Evolutionary conservation across 2,329 filamentous ascomycete genomes (phyloP).

Genomic region (Monilinia aucupariae): DNA sequence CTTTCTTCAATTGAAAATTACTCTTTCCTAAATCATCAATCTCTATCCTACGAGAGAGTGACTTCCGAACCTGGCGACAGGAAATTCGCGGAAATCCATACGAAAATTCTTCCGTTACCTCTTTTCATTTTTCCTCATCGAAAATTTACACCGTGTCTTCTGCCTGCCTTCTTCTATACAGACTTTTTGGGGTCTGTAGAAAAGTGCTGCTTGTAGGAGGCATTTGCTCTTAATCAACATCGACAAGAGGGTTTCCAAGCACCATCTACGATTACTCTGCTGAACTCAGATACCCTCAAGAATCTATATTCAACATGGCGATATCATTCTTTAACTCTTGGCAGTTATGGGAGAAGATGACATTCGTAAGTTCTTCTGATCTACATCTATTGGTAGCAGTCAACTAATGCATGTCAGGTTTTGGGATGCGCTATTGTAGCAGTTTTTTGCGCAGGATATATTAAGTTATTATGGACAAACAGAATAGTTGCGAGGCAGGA

Average conservation of each 20-base stretch:
- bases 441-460: constrained; percentile 62
- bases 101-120: neutral
- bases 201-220: neutral
- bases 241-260: neutral
- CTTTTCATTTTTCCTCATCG: neutral
- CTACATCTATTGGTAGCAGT: neutral
- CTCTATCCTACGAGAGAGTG: neutral
- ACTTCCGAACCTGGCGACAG: constrained; percentile 4
- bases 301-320: constrained; percentile 22
- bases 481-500: constrained; percentile 52
- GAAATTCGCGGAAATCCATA: neutral
- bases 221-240: constrained; percentile 1
- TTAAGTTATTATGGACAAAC: constrained; percentile 61
- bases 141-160: neutral
- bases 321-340: constrained; percentile 60
- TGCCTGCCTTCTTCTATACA: constrained; percentile 2
- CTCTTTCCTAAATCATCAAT: neutral
- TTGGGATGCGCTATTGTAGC: constrained; percentile 64
- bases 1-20: neutral
- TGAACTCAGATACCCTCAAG: neutral
- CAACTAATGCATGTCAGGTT: constrained; percentile 46
- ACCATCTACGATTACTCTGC: neutral
- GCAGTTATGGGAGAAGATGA: constrained; percentile 85
- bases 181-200: neutral
- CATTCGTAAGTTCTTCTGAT: constrained; percentile 59